These are phyloP conservation scores for Phytopythium vexans DNA, from an alignment of 352 stramenopile genomes.

Conservation along the genomic window DNA sequence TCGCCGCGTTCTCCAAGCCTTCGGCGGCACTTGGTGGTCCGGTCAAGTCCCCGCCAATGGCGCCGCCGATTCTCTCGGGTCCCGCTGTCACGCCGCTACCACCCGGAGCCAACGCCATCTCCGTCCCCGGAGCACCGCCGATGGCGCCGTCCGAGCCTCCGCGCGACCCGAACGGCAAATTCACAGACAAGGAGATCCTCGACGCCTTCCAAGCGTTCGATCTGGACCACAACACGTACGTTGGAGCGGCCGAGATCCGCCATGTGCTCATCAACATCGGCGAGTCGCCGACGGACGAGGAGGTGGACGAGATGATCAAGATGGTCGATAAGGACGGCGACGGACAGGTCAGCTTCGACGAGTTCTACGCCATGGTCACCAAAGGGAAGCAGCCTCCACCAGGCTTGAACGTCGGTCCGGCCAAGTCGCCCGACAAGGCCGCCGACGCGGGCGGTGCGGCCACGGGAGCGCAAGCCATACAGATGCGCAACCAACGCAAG, in stretches of 20 bases:
- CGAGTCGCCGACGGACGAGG: conserved; percentile 93
- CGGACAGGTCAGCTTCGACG: conserved; percentile 93
- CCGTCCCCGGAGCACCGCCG: conserved; percentile 41
- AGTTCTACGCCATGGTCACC: conserved; percentile 96
- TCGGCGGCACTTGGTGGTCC: conserved; percentile 24
- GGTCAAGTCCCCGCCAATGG: conserved; percentile 51
- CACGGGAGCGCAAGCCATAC: conserved; percentile 72
- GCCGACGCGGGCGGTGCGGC: conserved; percentile 23
- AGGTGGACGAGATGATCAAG: conserved; percentile 96
- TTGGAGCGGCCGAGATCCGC: conserved; percentile 92
- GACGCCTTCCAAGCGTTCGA: conserved; percentile 94
- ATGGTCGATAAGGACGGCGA: conserved; percentile 96
- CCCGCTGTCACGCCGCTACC: conserved; percentile 58
- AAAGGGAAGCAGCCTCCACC: conserved; percentile 90
- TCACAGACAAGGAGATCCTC: conserved; percentile 95
- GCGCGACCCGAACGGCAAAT: conserved; percentile 93
- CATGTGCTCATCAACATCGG: conserved; percentile 96
- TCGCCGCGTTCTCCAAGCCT: conserved; percentile 85
- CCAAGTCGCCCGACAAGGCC: conserved; percentile 27
- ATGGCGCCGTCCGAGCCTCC: conserved; percentile 67
- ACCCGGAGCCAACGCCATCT: conserved; percentile 51
- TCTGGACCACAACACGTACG: conserved; percentile 95
- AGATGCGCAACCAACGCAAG: conserved; percentile 92
- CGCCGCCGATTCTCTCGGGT: conserved; percentile 59
- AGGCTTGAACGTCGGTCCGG: conserved; percentile 57